These are phyloP conservation scores for Pisolithus albus DNA, from an alignment of 768 basidiomycete species.

Conservation along the genomic window DNA sequence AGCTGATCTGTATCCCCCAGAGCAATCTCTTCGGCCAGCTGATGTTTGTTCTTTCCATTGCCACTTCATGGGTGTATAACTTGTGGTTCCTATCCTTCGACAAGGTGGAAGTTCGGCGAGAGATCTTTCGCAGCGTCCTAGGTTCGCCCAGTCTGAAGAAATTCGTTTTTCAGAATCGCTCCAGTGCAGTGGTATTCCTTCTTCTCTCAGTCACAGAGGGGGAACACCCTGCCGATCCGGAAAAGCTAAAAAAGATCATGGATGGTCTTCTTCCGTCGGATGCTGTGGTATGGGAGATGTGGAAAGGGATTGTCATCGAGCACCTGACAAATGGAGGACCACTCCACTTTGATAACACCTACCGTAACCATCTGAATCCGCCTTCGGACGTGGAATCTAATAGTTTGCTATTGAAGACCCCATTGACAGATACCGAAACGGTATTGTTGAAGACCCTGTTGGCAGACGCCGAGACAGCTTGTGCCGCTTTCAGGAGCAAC, in stretches of 20 bases:
- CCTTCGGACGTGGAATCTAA: too few species aligned
- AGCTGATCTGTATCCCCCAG: too few species aligned
- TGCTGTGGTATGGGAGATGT: too few species aligned
- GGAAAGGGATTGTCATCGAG: neutral
- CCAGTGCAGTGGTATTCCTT: conserved; percentile 7
- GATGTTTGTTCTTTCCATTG: too few species aligned
- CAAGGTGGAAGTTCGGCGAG: conserved; percentile 10
- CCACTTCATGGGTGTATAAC: conserved; percentile 27
- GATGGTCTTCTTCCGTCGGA: too few species aligned
- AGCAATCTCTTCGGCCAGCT: too few species aligned
- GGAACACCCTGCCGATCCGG: neutral
- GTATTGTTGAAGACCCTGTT: neutral
- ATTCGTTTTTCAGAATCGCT: conserved; percentile 6
- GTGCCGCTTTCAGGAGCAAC: too few species aligned
- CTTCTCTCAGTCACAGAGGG: neutral
- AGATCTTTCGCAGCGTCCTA: neutral
- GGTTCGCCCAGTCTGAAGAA: conserved; percentile 4
- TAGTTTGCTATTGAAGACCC: neutral
- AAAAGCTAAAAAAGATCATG: too few species aligned
- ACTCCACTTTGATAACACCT: neutral
- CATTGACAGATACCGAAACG: neutral
- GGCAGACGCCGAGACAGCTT: too few species aligned
- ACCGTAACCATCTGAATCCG: too few species aligned
- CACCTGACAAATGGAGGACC: neutral
- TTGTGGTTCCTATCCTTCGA: conserved; percentile 29